phyloP scores from a whole-genome alignment of 2,329 filamentous ascomycete genomes.

The Fonsecaea erecta region DNA sequence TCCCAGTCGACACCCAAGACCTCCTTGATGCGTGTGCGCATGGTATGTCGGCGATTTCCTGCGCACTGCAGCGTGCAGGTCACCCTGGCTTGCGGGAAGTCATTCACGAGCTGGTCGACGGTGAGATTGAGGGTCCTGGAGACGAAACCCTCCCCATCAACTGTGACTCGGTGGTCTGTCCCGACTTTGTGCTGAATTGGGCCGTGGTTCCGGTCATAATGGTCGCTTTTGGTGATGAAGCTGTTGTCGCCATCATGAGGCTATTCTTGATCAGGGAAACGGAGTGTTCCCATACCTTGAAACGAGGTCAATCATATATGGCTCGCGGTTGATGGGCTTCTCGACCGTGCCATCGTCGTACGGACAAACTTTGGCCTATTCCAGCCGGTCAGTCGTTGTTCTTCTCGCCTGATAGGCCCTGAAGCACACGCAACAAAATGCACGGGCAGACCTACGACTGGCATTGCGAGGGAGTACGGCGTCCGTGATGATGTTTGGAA shows the following conservation, averaged over 20 bases:
- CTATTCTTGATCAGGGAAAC: background rate
- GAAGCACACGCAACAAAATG: background rate
- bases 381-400: constrained; percentile 7
- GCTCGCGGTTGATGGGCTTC: constrained; percentile 44
- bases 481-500: background rate
- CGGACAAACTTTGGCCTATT: constrained; percentile 29
- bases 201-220: constrained; percentile 64
- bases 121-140: constrained; percentile 51
- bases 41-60: constrained; percentile 64
- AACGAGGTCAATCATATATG: constrained; percentile 40
- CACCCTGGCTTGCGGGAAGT: constrained; percentile 60
- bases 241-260: constrained; percentile 38
- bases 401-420: background rate
- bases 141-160: constrained; percentile 61
- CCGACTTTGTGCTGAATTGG: constrained; percentile 52
- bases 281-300: constrained; percentile 36
- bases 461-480: constrained; percentile 8
- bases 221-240: constrained; percentile 56
- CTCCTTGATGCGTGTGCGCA: constrained; percentile 64
- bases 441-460: constrained; percentile 13
- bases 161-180: constrained; percentile 48
- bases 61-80: constrained; percentile 65
- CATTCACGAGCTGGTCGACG: constrained; percentile 51
- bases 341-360: constrained; percentile 36
- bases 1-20: constrained; percentile 65